Evolutionary conservation across 1,139 yeast genomes (phyloP).

Genomic region (Kodamaea fungicola): DNA sequence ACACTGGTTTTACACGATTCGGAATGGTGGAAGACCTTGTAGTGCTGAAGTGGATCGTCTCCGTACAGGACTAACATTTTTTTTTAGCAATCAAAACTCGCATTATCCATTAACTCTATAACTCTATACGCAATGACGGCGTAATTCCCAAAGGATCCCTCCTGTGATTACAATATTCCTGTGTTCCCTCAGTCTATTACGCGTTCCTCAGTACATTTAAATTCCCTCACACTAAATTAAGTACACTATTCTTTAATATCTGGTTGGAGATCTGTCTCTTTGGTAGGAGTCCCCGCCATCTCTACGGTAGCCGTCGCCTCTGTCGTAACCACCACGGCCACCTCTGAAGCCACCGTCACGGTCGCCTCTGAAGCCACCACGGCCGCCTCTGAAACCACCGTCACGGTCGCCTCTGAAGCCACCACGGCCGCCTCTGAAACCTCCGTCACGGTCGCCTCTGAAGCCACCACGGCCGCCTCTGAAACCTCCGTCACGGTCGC

Average conservation of each 20-base stretch:
- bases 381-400: conserved; percentile 38
- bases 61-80: conserved; percentile 13
- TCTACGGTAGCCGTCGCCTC: conserved; percentile 32
- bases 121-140: too few species aligned
- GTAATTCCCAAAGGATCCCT: too few species aligned
- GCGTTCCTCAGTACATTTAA: too few species aligned
- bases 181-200: too few species aligned
- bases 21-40: conserved; percentile 13
- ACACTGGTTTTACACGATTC: conserved; percentile 10
- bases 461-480: conserved; percentile 40
- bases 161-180: too few species aligned
- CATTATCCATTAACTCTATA: not conserved
- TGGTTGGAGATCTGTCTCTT: conserved; percentile 60
- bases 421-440: conserved; percentile 40
- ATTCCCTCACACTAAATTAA: too few species aligned
- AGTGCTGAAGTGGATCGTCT: conserved; percentile 15
- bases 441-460: conserved; percentile 24
- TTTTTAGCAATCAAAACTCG: not conserved
- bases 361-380: conserved; percentile 25
- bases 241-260: conserved; percentile 30
- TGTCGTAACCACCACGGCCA: conserved; percentile 39
- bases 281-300: conserved; percentile 32
- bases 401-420: conserved; percentile 20
- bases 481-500: conserved; percentile 24
- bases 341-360: conserved; percentile 39